phyloP scores from a whole-genome alignment of 139 green algal genomes.

The Haematococcus sp. region DNA sequence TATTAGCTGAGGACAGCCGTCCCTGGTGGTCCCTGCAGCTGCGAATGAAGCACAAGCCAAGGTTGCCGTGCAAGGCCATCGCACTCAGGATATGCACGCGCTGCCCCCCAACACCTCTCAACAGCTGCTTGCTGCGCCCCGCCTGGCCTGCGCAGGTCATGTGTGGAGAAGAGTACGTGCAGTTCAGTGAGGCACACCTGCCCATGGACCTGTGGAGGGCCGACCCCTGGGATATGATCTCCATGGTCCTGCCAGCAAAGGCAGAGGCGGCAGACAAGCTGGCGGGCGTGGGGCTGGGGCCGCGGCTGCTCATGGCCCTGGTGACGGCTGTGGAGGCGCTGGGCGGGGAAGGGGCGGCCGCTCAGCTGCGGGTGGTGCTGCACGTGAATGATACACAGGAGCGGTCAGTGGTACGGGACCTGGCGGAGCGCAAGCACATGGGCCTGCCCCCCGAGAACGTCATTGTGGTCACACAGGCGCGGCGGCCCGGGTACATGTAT shows the following conservation, averaged over 20 bases:
- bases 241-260: conserved; percentile 12
- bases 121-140: no score
- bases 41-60: no score
- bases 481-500: conserved; percentile 22
- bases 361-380: conserved; percentile 27
- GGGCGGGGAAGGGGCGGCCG: conserved; percentile 16
- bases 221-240: conserved; percentile 30
- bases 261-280: conserved; percentile 5
- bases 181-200: not conserved
- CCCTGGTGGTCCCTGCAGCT: no score
- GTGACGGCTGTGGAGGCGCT: conserved; percentile 17
- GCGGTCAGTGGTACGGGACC: not conserved
- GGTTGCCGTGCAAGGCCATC: no score
- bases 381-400: conserved; percentile 22
- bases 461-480: conserved; percentile 17
- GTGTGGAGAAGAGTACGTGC: not conserved
- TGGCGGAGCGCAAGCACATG: not conserved
- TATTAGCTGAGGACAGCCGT: no score
- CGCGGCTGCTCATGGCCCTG: conserved; percentile 22
- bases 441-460: conserved; percentile 25
- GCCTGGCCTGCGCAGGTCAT: no score
- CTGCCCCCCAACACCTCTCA: no score
- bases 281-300: conserved; percentile 7
- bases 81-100: no score
- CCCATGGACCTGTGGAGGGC: conserved; percentile 12